phyloP scores from a whole-genome alignment of 768 basidiomycete genomes.

The Lactifluus pinguis region DNA sequence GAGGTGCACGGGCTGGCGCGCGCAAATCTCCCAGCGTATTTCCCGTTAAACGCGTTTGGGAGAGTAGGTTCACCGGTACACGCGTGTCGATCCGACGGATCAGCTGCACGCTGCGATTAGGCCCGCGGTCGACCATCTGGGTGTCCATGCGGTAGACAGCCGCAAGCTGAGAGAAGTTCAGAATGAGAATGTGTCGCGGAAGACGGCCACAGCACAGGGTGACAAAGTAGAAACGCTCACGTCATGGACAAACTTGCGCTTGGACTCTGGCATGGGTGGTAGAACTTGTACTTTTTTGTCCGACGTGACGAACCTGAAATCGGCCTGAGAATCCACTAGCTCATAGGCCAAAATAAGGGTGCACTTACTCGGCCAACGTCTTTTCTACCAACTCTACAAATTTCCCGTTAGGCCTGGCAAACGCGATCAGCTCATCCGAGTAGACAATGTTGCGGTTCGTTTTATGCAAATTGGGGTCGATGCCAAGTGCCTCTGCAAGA shows the following conservation, averaged over 20 bases:
- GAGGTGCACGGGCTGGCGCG: slow-evolving; percentile 22
- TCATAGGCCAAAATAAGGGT: neutral
- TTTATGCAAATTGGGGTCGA: slow-evolving; percentile 45
- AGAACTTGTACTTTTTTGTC: slow-evolving; percentile 61
- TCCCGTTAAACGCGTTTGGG: slow-evolving; percentile 21
- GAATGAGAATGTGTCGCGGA: slow-evolving; percentile 2
- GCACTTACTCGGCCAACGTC: slow-evolving; percentile 65
- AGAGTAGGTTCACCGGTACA: slow-evolving; percentile 64
- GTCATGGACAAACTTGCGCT: slow-evolving; percentile 76
- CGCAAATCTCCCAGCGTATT: slow-evolving; percentile 53
- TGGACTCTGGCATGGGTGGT: slow-evolving; percentile 71
- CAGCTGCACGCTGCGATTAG: slow-evolving; percentile 77
- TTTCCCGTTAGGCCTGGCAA: slow-evolving; percentile 51
- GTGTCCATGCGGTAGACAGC: slow-evolving; percentile 74
- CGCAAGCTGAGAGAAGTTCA: slow-evolving; percentile 45
- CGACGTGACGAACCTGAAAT: slow-evolving; percentile 54
- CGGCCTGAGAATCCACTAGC: neutral
- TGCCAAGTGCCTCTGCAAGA: slow-evolving; percentile 88
- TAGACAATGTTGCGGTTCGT: slow-evolving; percentile 40
- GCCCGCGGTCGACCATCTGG: slow-evolving; percentile 87
- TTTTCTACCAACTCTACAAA: slow-evolving; percentile 72
- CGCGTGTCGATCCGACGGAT: slow-evolving; percentile 76
- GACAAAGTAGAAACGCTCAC: slow-evolving; percentile 33
- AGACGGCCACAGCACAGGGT: neutral
- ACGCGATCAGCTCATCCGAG: slow-evolving; percentile 49